Evolutionary conservation across 139 green algal genomes (phyloP), one percentile per base, ranked within the genome.

Genomic region (Chlorella sorokiniana): DNA sequence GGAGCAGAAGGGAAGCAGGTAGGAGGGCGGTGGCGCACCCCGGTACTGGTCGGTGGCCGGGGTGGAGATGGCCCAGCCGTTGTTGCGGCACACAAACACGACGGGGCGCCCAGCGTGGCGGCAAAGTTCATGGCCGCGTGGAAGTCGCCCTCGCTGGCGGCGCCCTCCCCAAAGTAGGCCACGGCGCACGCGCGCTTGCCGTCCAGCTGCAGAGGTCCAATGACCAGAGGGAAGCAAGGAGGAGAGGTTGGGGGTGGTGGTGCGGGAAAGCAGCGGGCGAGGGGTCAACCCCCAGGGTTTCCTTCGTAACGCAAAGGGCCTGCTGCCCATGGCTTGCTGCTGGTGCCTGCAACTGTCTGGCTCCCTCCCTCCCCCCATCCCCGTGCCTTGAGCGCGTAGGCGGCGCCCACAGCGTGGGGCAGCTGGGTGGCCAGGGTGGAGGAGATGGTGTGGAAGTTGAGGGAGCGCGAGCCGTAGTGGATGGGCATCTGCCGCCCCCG

Each of bases 61-160:
- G 14, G 95, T 98, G 82, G 84, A 91, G 86, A 98, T 98, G 73
- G 95, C 95, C 89, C 94, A 98, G 35, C 96, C 96, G 78, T 99
- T 99, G 91, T 99, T 99, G 74, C 96, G 91, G 89, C 96, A 99
- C 23, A 99, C 89, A 89, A 99, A 98, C 16, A 99, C 33, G 3
- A 92, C 87, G 96, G 96, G 4, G 88, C 89, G 0, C 79, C 78
- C 38, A 99, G 86, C 8, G 92, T 95, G 8, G 93, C 91, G 1
- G 95, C 92, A 91, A 99, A 98, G 86, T 98, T 98, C 54, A 97
- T 68, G 6, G 96, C 95, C 23, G 95, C 95, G 82, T 98, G 96
- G 33, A 96, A 97, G 89, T 99, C 96, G 1, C 96, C 96, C 83
- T 97, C 93, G 71, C 84, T 94, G 23, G 91, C 82, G 3, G 95